phyloP scores from a whole-genome alignment of 805 yeast species.

The Spathaspora girioi region DNA sequence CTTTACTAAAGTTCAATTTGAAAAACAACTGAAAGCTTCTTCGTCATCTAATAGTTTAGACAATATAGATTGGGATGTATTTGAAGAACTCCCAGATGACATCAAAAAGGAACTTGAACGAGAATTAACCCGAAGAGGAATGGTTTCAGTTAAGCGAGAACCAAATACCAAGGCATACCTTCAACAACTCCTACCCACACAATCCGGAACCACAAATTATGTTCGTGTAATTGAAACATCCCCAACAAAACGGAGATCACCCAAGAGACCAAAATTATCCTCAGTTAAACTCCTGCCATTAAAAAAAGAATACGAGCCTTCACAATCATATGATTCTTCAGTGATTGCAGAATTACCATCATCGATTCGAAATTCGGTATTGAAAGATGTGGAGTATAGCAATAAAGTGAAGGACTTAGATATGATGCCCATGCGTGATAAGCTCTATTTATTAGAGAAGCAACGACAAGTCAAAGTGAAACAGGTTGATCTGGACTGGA shows the following conservation, averaged over 20 bases:
- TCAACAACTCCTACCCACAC: slow-evolving; percentile 37
- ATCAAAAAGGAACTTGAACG: slow-evolving; percentile 58
- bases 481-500: slow-evolving; percentile 19
- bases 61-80: slow-evolving; percentile 61
- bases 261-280: background rate
- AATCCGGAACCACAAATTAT: slow-evolving; percentile 24
- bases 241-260: slow-evolving; percentile 13
- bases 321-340: slow-evolving; percentile 30
- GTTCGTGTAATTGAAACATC: slow-evolving; percentile 27
- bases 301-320: background rate
- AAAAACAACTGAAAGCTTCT: background rate
- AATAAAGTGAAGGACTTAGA: slow-evolving; percentile 22
- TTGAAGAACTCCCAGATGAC: slow-evolving; percentile 61
- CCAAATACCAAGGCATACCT: slow-evolving; percentile 21
- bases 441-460: slow-evolving; percentile 11
- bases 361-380: slow-evolving; percentile 30
- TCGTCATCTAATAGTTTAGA: slow-evolving; percentile 3
- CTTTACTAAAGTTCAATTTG: background rate
- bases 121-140: slow-evolving; percentile 47
- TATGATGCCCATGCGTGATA: slow-evolving; percentile 23
- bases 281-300: background rate
- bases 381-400: slow-evolving; percentile 30
- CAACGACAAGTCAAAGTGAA: slow-evolving; percentile 10
- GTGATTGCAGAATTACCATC: slow-evolving; percentile 38
- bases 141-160: slow-evolving; percentile 8